Conservation (phyloP, 2,329 filamentous ascomycete genomes). For the Aureobasidium vineae region DNA sequence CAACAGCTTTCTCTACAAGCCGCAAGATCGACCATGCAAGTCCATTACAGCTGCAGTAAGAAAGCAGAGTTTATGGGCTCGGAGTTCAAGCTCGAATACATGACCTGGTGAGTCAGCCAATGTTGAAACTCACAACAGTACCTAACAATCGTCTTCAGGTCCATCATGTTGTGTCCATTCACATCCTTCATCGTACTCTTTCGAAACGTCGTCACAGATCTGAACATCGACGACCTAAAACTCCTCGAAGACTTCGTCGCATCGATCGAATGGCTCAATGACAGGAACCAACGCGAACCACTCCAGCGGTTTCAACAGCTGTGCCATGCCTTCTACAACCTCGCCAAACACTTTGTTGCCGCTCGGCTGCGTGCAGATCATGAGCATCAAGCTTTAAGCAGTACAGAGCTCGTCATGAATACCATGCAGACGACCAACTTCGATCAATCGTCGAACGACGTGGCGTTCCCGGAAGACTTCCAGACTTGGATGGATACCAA, state of each 20-base stretch:
- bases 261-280: conserved; percentile 27
- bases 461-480: conserved; percentile 1
- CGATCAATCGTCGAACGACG: background rate
- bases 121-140: fast-evolving
- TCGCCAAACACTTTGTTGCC: conserved; percentile 31
- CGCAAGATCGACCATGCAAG: conserved; percentile 21
- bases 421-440: background rate
- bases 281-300: conserved; percentile 12
- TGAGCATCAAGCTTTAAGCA: background rate
- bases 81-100: conserved; percentile 1
- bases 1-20: conserved; percentile 8
- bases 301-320: conserved; percentile 29
- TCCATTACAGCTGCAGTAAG: conserved; percentile 4
- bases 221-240: conserved; percentile 30
- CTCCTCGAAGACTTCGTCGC: conserved; percentile 32
- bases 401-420: background rate
- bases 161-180: conserved; percentile 55
- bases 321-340: conserved; percentile 32
- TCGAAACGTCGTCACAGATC: conserved; percentile 34
- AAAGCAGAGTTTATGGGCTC: background rate
- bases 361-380: conserved; percentile 14
- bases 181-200: conserved; percentile 61
- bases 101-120: conserved; percentile 4
- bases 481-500: conserved; percentile 22
- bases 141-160: background rate